A percentile compares a stretch with the other conserved stretches of the same genome.
Evolutionary conservation across 345 rosid genomes (phyloP).

Genomic region (Abelmoschus esculentus): DNA sequence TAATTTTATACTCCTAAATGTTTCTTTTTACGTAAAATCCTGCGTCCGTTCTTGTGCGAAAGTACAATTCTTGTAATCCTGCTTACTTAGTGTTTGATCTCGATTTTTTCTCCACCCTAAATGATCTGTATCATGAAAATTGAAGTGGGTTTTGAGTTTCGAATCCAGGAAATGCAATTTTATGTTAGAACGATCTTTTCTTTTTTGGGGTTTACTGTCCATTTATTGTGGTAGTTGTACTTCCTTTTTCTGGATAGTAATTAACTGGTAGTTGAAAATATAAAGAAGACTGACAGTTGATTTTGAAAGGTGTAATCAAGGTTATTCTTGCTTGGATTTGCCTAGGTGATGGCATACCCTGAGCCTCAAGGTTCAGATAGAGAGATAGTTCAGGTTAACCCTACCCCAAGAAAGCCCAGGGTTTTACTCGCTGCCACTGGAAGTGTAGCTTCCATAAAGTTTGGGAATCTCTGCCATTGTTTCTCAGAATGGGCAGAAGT

Average conservation of each 20-base stretch:
- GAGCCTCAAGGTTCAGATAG: conserved; percentile 10
- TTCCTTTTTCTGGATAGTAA: background rate
- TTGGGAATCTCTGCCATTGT: conserved; percentile 78
- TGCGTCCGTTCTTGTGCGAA: background rate
- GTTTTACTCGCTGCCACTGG: conserved; percentile 84
- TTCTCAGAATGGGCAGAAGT: conserved; percentile 92
- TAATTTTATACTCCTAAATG: too few relatives aligned
- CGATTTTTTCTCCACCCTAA: background rate
- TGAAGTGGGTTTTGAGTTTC: conserved; percentile 5
- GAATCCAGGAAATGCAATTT: background rate
- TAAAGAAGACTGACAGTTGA: background rate
- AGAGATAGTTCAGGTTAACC: conserved; percentile 27
- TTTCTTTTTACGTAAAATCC: too few relatives aligned
- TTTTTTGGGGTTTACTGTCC: background rate
- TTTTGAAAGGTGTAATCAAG: background rate
- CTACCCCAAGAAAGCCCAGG: conserved; percentile 42
- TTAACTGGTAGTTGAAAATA: background rate
- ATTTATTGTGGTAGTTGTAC: background rate
- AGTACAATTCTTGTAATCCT: background rate
- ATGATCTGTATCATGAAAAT: background rate
- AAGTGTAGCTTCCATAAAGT: conserved; percentile 88
- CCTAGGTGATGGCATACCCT: conserved; percentile 8
- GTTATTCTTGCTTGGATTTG: background rate
- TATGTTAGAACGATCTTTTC: background rate
- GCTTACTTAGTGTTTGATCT: background rate